Conservation (phyloP, 768 basidiomycete genomes). For the Panaeolus papilionaceus region DNA sequence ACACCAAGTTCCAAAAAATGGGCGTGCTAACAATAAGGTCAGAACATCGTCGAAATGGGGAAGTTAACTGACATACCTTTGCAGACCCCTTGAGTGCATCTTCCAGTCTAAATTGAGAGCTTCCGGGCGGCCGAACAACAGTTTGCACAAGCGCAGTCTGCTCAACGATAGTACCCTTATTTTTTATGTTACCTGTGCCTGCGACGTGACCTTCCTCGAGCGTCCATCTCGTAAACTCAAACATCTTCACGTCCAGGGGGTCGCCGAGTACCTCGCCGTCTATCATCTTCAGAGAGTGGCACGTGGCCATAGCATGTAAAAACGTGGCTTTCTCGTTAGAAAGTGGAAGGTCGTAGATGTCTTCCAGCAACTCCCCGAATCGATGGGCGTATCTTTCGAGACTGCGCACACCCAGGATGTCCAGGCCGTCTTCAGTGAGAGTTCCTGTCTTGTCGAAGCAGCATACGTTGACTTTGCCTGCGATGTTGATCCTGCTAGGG, state of each 20-base stretch:
- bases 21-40: slow-evolving; percentile 67
- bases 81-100: slow-evolving; percentile 88
- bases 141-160: slow-evolving; percentile 94
- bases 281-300: slow-evolving; percentile 93
- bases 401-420: slow-evolving; percentile 92
- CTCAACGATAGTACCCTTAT: slow-evolving; percentile 62
- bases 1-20: slow-evolving; percentile 98
- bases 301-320: slow-evolving; percentile 92
- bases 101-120: slow-evolving; percentile 86
- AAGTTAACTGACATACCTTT: slow-evolving; percentile 56
- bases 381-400: slow-evolving; percentile 76
- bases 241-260: slow-evolving; percentile 98
- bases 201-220: slow-evolving; percentile 88
- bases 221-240: slow-evolving; percentile 95
- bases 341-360: slow-evolving; percentile 84
- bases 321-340: slow-evolving; percentile 80
- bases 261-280: slow-evolving; percentile 91
- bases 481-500: slow-evolving; percentile 93
- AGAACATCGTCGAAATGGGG: neutral
- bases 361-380: slow-evolving; percentile 90
- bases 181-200: slow-evolving; percentile 75
- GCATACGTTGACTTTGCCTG: slow-evolving; percentile 94
- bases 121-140: slow-evolving; percentile 96
- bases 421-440: slow-evolving; percentile 96
- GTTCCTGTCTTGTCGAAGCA: slow-evolving; percentile 99